phyloP scores from a whole-genome alignment of 208 protist species.

The Wallacemonas sp. region DNA sequence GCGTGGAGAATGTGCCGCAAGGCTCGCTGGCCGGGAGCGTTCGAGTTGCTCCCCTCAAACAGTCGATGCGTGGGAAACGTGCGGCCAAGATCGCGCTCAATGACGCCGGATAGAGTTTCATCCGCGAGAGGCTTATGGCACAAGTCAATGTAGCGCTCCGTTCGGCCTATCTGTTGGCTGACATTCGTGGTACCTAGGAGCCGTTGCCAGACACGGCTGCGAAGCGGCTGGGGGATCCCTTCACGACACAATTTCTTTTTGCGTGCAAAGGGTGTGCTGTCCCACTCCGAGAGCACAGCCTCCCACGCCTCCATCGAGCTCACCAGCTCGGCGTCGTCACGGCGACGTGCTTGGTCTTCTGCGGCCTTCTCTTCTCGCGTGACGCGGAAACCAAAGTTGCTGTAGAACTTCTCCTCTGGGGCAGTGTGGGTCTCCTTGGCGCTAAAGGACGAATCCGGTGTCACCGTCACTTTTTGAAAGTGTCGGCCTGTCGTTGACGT shows the following conservation, averaged over 20 bases:
- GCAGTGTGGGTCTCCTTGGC: background rate
- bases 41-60: conserved; percentile 40
- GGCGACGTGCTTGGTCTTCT: conserved; percentile 36
- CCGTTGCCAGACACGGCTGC: conserved; percentile 62
- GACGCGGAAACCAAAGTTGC: conserved; percentile 73
- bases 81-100: conserved; percentile 81
- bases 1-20: conserved; percentile 78
- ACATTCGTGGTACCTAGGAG: conserved; percentile 46
- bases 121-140: conserved; percentile 28
- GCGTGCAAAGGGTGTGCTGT: conserved; percentile 6
- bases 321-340: conserved; percentile 11
- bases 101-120: conserved; percentile 45
- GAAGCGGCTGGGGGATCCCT: conserved; percentile 66
- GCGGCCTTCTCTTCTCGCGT: conserved; percentile 64
- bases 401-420: conserved; percentile 4
- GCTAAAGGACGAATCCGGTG: conserved; percentile 4
- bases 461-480: conserved; percentile 5
- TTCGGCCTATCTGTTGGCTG: conserved; percentile 11
- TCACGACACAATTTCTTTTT: conserved; percentile 71
- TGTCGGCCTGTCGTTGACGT: conserved; percentile 43
- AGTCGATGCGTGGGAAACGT: conserved; percentile 86
- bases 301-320: conserved; percentile 32
- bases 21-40: conserved; percentile 45
- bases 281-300: conserved; percentile 35
- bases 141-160: conserved; percentile 29